These are phyloP conservation scores for Kockovaella imperatae DNA, from an alignment of 768 basidiomycete species.

Conservation along the genomic window DNA sequence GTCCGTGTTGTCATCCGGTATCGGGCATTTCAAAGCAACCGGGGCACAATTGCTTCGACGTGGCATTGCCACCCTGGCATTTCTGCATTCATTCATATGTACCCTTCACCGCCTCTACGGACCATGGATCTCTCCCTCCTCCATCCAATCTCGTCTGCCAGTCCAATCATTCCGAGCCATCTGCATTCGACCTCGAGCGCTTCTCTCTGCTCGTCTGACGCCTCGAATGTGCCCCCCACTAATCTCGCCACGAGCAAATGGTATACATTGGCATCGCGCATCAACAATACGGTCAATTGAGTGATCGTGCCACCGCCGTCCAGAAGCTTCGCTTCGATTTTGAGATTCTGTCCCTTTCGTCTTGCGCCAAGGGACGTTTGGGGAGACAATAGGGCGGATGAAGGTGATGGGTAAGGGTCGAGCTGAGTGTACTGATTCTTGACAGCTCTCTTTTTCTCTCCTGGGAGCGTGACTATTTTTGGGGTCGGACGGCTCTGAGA, in stretches of 20 bases:
- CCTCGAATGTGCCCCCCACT: conserved; percentile 9
- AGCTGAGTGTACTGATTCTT: conserved; percentile 30
- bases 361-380: neutral
- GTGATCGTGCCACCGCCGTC: conserved; percentile 5
- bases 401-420: conserved; percentile 8
- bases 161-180: conserved; percentile 22
- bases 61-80: too few species aligned
- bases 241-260: conserved; percentile 16
- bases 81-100: too few species aligned
- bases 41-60: too few species aligned
- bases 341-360: conserved; percentile 1
- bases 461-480: too few species aligned
- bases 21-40: too few species aligned
- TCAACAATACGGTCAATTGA: conserved; percentile 16
- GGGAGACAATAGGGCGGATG: conserved; percentile 9
- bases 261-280: conserved; percentile 19
- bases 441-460: conserved; percentile 10
- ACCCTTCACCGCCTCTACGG: conserved; percentile 14
- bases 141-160: neutral
- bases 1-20: too few species aligned
- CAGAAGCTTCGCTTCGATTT: conserved; percentile 1
- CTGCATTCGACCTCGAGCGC: conserved; percentile 18
- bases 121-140: conserved; percentile 12
- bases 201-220: neutral
- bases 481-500: too few species aligned